Conservation (phyloP, 1,284 basidiomycete genomes). For the Fistulinella cinereoalba region DNA sequence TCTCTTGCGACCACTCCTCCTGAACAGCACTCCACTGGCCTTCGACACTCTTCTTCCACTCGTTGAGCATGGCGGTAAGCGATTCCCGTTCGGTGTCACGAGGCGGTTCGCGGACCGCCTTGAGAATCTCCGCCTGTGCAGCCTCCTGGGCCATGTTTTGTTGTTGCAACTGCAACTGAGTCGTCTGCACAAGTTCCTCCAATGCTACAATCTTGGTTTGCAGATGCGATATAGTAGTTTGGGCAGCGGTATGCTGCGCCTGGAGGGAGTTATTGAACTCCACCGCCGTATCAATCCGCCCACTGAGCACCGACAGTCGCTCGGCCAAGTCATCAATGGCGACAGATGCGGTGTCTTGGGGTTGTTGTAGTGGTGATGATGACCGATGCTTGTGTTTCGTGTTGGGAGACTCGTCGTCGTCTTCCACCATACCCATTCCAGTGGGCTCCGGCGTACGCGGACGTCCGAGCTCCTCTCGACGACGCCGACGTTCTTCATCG, state of each 20-base stretch:
- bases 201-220: constrained; percentile 66
- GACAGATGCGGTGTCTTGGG: constrained; percentile 25
- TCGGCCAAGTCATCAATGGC: constrained; percentile 60
- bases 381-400: constrained; percentile 18
- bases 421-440: constrained; percentile 59
- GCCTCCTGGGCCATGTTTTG: constrained; percentile 46
- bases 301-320: constrained; percentile 69
- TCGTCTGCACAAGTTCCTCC: constrained; percentile 53
- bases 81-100: constrained; percentile 41
- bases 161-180: constrained; percentile 37
- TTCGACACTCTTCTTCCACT: constrained; percentile 73
- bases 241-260: constrained; percentile 76
- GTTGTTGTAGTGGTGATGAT: constrained; percentile 14
- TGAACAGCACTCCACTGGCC: constrained; percentile 67
- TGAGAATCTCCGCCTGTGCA: constrained; percentile 39
- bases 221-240: constrained; percentile 72
- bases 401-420: constrained; percentile 33
- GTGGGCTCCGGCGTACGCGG: constrained; percentile 77
- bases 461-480: constrained; percentile 59
- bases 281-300: constrained; percentile 77
- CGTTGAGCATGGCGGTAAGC: constrained; percentile 51
- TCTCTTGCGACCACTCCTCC: constrained; percentile 80
- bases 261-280: constrained; percentile 74
- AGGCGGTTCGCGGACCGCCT: constrained; percentile 34
- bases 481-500: constrained; percentile 43